phyloP scores from a whole-genome alignment of 2,329 filamentous ascomycete species.

The Fusarium chaquense region DNA sequence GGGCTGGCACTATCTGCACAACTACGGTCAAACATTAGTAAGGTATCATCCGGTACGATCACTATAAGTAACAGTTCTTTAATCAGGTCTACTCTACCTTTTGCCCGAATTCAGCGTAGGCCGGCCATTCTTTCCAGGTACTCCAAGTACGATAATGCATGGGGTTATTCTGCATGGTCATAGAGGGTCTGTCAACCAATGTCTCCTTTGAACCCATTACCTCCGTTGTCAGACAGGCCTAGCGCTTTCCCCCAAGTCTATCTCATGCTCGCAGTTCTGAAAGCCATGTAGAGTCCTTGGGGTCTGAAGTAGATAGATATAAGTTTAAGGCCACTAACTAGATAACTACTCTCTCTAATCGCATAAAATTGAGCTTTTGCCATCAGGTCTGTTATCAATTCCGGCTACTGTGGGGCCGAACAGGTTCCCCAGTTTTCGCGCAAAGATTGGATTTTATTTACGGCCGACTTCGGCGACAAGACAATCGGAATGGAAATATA shows the following conservation, averaged over 20 bases:
- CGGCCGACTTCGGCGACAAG: slow-evolving; percentile 38
- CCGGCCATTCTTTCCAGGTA: no score
- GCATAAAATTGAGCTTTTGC: background rate
- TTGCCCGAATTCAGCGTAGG: no score
- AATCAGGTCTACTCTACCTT: background rate
- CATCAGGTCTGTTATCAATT: background rate
- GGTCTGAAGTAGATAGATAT: background rate
- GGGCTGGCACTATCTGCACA: background rate
- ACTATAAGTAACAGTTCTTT: background rate
- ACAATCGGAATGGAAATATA: background rate
- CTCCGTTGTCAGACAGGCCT: no score
- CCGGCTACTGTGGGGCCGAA: slow-evolving; percentile 15
- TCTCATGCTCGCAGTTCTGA: background rate
- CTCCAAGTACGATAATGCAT: no score
- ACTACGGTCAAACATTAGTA: background rate
- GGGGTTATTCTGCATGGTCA: no score
- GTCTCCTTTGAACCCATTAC: no score
- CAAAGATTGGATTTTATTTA: background rate
- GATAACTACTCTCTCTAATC: background rate
- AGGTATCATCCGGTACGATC: background rate
- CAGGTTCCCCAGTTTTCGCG: slow-evolving; percentile 18
- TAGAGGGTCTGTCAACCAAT: no score
- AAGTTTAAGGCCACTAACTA: background rate
- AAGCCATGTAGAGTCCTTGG: no score
- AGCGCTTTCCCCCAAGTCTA: background rate